Evolutionary conservation across 495 filamentous ascomycete species (phyloP), one percentile per base, ranked within the genome.

Genomic region (Aspergillus funiculosus): DNA sequence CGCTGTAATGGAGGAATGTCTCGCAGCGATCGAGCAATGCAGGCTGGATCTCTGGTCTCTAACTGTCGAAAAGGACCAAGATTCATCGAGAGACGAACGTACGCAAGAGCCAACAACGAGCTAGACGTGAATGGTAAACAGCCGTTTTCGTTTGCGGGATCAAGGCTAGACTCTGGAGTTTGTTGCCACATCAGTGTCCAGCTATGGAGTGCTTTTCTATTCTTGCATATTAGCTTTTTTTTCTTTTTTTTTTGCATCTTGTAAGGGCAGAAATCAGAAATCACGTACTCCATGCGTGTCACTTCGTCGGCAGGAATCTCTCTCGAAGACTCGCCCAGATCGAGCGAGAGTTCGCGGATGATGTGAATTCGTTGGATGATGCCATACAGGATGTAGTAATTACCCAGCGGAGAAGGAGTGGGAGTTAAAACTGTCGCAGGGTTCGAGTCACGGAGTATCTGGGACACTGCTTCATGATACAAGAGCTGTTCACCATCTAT

Each of bases 111-210:
- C 4, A 69, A 36, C n/a, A 69, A 52, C 7, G 64, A 53, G 31
- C 61, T 67, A 2, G 66, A 67, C 0, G 66, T 69, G 42, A 69
- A 69, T 21, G 66, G 64, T 2, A 69, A 66, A 4, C 64, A 64
- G 0, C 64, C 66, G 28, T 68, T 69, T 27, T 57, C 61, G 29
- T 69, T 69, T 27, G 67, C 59, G 25, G 66, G 66, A 11, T 69
- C 64, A 5, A 67, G 61, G 19, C 62, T 69, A 25, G 66, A 69
- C 39, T 69, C 66, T 6, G 66, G 66, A 21, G 66, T 59, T 56
- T 68, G 62, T 52, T 69, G 64, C 66, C 66, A 69, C 9, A 67
- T 64, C 1, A 61, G 60, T 5, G 64, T 69, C 66, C 66, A 69
- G 14, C 62, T 58, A 2, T 62, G 60, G 13, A 69, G 56, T 24